Conservation (phyloP, 192 early-diverging fungal species). For the Helicostylum pulchrum region DNA sequence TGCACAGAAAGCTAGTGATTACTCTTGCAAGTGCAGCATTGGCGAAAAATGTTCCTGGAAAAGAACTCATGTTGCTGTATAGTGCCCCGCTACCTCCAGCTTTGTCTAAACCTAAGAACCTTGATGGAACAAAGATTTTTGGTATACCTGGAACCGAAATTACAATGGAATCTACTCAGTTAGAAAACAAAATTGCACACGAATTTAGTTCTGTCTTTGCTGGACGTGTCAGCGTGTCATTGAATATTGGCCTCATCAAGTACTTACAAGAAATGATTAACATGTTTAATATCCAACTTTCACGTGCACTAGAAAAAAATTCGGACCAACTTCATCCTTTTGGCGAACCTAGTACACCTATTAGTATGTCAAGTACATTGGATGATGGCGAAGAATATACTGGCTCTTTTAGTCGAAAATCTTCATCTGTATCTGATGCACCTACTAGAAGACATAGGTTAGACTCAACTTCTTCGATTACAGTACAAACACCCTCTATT, state of each 20-base stretch:
- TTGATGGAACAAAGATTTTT: slow-evolving; percentile 35
- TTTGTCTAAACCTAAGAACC: slow-evolving; percentile 6
- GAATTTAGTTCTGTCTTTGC: slow-evolving; percentile 38
- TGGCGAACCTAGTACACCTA: background rate
- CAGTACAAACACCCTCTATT: background rate
- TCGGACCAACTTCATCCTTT: background rate
- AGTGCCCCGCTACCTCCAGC: background rate
- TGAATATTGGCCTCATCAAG: slow-evolving; percentile 45
- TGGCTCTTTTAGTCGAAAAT: background rate
- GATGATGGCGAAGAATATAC: background rate
- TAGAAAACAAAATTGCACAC: slow-evolving; percentile 24
- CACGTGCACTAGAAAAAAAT: slow-evolving; percentile 18
- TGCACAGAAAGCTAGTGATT: slow-evolving; percentile 23
- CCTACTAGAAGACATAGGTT: background rate
- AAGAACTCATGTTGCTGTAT: slow-evolving; percentile 5
- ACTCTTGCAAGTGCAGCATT: slow-evolving; percentile 29
- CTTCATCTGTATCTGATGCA: background rate
- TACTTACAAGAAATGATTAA: slow-evolving; percentile 42
- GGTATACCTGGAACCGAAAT: slow-evolving; percentile 39
- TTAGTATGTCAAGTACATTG: background rate
- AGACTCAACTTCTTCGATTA: too few species aligned
- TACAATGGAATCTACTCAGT: slow-evolving; percentile 37
- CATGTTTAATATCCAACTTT: slow-evolving; percentile 38
- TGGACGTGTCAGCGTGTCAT: slow-evolving; percentile 42
- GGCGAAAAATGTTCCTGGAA: slow-evolving; percentile 32